Evolutionary conservation across 306 rosid species (phyloP).

Genomic region (Prunus padus): DNA sequence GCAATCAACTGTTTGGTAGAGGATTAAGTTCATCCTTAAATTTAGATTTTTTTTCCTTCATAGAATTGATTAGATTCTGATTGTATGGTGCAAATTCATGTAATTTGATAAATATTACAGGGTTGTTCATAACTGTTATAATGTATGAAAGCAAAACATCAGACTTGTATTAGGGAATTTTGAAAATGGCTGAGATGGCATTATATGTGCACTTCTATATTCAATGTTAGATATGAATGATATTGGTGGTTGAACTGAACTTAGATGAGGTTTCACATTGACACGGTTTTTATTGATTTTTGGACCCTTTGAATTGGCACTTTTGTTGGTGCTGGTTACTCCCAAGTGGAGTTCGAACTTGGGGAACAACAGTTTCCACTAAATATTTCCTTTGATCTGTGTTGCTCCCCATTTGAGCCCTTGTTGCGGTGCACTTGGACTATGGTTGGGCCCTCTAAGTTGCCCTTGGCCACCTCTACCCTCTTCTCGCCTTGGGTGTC

Average conservation of each 20-base stretch:
- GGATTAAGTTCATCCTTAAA: neutral
- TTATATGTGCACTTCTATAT: neutral
- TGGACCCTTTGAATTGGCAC: neutral
- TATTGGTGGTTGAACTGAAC: neutral
- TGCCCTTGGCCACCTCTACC: neutral
- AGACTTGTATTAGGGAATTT: neutral
- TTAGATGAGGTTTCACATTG: neutral
- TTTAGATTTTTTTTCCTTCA: neutral
- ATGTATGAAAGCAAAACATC: neutral
- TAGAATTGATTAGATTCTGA: neutral
- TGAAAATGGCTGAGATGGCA: neutral
- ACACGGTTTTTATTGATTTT: neutral
- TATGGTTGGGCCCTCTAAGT: neutral
- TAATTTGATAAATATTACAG: neutral
- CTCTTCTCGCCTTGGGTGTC: neutral
- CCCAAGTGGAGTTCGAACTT: neutral
- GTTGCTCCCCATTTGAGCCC: neutral
- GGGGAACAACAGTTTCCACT: neutral
- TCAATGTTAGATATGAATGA: neutral
- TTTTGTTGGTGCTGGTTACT: neutral
- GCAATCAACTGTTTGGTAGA: neutral
- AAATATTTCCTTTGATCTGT: neutral
- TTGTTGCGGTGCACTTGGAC: neutral
- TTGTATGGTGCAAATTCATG: neutral
- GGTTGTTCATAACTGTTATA: neutral